Conservation (phyloP, 306 rosid species). For the Erythrophleum fordii region DNA sequence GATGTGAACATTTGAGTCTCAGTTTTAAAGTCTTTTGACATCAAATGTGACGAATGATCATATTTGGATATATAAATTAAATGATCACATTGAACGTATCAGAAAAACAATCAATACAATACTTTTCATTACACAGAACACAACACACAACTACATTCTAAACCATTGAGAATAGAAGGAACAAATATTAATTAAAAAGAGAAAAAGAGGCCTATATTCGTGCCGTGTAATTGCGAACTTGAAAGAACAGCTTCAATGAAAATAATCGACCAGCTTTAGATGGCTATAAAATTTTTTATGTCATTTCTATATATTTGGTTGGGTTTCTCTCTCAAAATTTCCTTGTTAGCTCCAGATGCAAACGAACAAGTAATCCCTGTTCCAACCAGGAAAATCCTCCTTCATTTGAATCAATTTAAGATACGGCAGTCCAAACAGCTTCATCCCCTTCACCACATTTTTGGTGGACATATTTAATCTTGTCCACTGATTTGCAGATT, state of each 20-base stretch:
- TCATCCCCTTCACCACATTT: slow-evolving; percentile 94
- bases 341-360: slow-evolving; percentile 22
- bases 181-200: neutral
- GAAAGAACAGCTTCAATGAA: slow-evolving; percentile 39
- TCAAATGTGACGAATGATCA: neutral
- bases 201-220: slow-evolving; percentile 10
- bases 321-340: slow-evolving; percentile 37
- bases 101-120: neutral
- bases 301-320: slow-evolving; percentile 32
- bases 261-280: slow-evolving; percentile 32
- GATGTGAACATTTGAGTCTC: neutral
- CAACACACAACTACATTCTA: neutral
- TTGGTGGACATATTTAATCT: slow-evolving; percentile 86
- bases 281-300: slow-evolving; percentile 12
- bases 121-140: neutral
- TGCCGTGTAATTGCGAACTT: slow-evolving; percentile 9
- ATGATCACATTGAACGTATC: neutral
- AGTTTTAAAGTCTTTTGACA: neutral
- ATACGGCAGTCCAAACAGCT: slow-evolving; percentile 83
- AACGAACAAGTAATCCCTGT: slow-evolving; percentile 30
- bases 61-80: neutral
- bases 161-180: neutral
- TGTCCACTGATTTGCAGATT: slow-evolving; percentile 97
- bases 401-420: slow-evolving; percentile 39
- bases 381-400: slow-evolving; percentile 26